Evolutionary conservation across 2,329 filamentous ascomycete species (phyloP).

Genomic region (Colletotrichum kahawae): DNA sequence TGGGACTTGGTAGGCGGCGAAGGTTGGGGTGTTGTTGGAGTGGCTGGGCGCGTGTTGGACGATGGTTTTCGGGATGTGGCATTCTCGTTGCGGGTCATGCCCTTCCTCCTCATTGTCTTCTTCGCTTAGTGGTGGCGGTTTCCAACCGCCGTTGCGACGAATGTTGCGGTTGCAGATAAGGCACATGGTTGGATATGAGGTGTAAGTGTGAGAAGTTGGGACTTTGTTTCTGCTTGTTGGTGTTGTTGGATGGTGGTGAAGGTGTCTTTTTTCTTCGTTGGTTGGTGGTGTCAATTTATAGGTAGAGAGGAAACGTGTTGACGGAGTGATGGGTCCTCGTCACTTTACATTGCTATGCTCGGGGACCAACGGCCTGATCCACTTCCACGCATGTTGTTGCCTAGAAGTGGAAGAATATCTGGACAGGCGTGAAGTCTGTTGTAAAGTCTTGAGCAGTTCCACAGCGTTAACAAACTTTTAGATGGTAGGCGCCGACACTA

Average conservation of each 20-base stretch:
- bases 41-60: background rate
- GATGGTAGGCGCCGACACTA: too few species aligned
- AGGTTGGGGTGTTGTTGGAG: background rate
- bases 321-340: background rate
- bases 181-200: background rate
- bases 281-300: background rate
- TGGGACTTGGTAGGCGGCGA: background rate
- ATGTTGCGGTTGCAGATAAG: background rate
- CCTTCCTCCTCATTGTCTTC: background rate
- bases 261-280: background rate
- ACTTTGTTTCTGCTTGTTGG: background rate
- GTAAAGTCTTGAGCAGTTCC: background rate
- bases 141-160: background rate
- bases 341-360: background rate
- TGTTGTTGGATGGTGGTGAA: background rate
- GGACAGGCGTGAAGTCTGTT: background rate
- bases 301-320: background rate
- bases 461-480: too few species aligned
- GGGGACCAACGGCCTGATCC: background rate
- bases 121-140: rapidly evolving
- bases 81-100: background rate
- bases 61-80: background rate
- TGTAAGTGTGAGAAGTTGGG: background rate
- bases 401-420: background rate
- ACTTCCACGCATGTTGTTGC: background rate